Evolutionary conservation across 1,139 yeast genomes (phyloP).

Genomic region (Nakaseomyces sp.): DNA sequence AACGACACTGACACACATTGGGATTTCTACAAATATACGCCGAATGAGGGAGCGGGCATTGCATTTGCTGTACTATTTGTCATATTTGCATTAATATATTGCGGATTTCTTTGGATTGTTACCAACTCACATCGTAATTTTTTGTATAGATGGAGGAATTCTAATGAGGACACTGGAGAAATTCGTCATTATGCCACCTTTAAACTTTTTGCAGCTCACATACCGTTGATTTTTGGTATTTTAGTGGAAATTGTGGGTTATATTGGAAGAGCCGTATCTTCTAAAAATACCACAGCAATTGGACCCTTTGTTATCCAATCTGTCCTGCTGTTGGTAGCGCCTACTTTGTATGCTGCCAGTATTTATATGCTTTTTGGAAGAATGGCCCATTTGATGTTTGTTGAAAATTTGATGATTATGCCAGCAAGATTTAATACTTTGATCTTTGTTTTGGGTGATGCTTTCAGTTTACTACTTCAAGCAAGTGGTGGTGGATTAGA

Average conservation of each 20-base stretch:
- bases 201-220: constrained; percentile 10
- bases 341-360: constrained; percentile 39
- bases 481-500: constrained; percentile 39
- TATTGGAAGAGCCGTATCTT: constrained; percentile 29
- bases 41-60: constrained; percentile 16
- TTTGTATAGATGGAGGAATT: not conserved
- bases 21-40: constrained; percentile 7
- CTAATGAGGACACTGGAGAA: not conserved
- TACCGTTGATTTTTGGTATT: constrained; percentile 30
- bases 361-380: constrained; percentile 40
- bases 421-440: constrained; percentile 33
- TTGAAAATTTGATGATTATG: constrained; percentile 30
- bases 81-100: constrained; percentile 4
- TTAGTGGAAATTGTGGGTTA: constrained; percentile 34
- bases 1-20: too few species aligned
- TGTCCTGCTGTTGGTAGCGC: constrained; percentile 36
- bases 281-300: constrained; percentile 17
- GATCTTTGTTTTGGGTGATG: constrained; percentile 40
- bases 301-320: constrained; percentile 34
- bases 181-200: constrained; percentile 1
- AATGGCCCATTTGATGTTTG: constrained; percentile 28
- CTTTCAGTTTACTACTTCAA: constrained; percentile 36
- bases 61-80: constrained; percentile 13
- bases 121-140: not conserved
- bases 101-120: not conserved